These are phyloP conservation scores for Cucurbita maxima DNA, from an alignment of 306 rosid genomes.

Conservation along the genomic window DNA sequence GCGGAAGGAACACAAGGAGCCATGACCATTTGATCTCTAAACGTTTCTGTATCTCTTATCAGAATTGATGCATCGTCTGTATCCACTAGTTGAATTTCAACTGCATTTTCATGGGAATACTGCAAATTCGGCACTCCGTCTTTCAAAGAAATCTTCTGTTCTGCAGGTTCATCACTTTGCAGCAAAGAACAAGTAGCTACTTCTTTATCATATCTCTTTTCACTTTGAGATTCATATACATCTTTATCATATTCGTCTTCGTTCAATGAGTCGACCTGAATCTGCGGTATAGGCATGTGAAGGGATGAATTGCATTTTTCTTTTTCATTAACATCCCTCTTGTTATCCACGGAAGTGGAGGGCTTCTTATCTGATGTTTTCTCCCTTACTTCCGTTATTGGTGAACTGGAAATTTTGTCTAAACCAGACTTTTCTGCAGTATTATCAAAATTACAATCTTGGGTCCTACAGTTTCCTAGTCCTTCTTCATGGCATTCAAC, in stretches of 20 bases:
- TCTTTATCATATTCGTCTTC: conserved; percentile 12
- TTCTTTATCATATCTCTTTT: conserved; percentile 17
- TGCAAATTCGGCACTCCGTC: conserved; percentile 13
- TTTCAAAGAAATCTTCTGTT: conserved; percentile 13
- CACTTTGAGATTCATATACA: conserved; percentile 10
- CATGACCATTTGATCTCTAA: conserved; percentile 15
- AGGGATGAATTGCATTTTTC: conserved; percentile 13
- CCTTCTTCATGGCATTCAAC: conserved; percentile 7
- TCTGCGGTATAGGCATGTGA: conserved; percentile 10
- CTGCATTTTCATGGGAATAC: conserved; percentile 13
- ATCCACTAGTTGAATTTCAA: conserved; percentile 15
- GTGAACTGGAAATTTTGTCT: conserved; percentile 19
- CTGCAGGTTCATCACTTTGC: conserved; percentile 10
- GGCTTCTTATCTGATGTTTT: conserved; percentile 11
- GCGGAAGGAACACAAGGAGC: conserved; percentile 17
- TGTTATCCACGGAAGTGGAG: conserved; percentile 13
- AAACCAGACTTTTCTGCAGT: background rate
- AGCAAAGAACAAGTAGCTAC: conserved; percentile 1
- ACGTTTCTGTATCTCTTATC: conserved; percentile 11
- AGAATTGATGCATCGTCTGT: conserved; percentile 1
- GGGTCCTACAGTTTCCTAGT: conserved; percentile 22
- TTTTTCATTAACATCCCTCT: conserved; percentile 9
- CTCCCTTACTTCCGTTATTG: conserved; percentile 14
- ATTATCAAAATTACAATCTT: conserved; percentile 40
- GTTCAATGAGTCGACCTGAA: conserved; percentile 15